Percentiles rank a stretch among this genome's conserved stretches.
Conservation (phyloP, 179 eudicot genomes). For the Monotropa hypopitys region DNA sequence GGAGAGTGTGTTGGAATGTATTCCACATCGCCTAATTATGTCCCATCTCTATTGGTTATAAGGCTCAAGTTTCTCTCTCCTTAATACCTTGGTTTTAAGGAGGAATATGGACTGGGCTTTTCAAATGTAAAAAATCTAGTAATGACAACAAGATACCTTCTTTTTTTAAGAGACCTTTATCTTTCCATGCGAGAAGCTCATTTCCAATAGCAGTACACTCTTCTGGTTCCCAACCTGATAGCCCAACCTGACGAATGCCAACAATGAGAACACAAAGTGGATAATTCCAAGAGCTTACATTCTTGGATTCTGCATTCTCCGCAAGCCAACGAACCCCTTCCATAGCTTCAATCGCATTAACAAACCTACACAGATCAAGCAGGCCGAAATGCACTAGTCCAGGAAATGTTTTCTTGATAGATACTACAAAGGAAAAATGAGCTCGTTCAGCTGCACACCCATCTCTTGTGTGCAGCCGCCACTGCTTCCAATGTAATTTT, state of each 20-base stretch:
- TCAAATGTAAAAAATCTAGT: not conserved
- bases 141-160: slow-evolving; percentile 49
- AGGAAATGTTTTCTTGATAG: not conserved
- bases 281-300: slow-evolving; percentile 55
- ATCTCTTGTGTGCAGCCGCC: too few relatives aligned
- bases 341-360: slow-evolving; percentile 64
- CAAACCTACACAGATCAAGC: slow-evolving; percentile 34
- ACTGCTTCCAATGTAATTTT: not conserved
- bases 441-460: too few relatives aligned
- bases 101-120: too few relatives aligned
- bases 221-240: slow-evolving; percentile 75
- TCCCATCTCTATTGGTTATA: too few relatives aligned
- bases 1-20: too few relatives aligned
- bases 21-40: too few relatives aligned
- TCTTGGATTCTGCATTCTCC: slow-evolving; percentile 36
- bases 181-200: slow-evolving; percentile 77
- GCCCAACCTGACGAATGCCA: slow-evolving; percentile 69
- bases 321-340: slow-evolving; percentile 81
- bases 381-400: not conserved
- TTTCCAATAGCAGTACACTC: slow-evolving; percentile 67
- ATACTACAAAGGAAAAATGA: not conserved
- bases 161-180: slow-evolving; percentile 49
- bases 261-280: slow-evolving; percentile 49
- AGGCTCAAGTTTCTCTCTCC: too few relatives aligned
- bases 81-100: too few relatives aligned